These are phyloP conservation scores for Fraxinus paxiana DNA, from an alignment of 305 asterid species.

Conservation along the genomic window DNA sequence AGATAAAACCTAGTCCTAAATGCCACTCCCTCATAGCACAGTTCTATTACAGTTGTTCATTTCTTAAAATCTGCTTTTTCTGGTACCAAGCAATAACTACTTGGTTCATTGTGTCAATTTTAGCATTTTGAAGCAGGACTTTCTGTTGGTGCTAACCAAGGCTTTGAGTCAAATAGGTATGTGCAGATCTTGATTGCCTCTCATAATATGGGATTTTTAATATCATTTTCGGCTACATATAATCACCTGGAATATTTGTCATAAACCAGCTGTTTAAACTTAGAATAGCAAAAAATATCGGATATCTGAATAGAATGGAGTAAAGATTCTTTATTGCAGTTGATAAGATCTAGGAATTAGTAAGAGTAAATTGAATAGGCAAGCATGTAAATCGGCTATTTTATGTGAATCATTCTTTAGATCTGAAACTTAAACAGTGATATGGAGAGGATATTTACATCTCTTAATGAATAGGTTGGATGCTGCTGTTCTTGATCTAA, in stretches of 20 bases:
- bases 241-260: slow-evolving; percentile 7
- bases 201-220: slow-evolving; percentile 6
- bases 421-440: neutral
- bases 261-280: neutral
- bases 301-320: neutral
- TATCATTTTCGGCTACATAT: neutral
- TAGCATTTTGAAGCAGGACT: slow-evolving; percentile 99
- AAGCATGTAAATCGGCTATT: neutral
- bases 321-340: neutral
- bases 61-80: neutral
- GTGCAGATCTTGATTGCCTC: slow-evolving; percentile 30
- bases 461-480: slow-evolving; percentile 56
- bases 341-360: neutral
- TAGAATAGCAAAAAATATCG: neutral
- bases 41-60: neutral
- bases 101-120: slow-evolving; percentile 24
- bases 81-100: slow-evolving; percentile 14
- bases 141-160: slow-evolving; percentile 57
- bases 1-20: neutral
- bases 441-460: neutral
- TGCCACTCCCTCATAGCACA: neutral
- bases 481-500: slow-evolving; percentile 81
- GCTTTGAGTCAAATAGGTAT: slow-evolving; percentile 79
- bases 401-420: neutral
- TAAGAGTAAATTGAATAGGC: neutral